Evolutionary conservation across 2,329 filamentous ascomycete genomes (phyloP).

Genomic region (Scedosporium apiospermum): DNA sequence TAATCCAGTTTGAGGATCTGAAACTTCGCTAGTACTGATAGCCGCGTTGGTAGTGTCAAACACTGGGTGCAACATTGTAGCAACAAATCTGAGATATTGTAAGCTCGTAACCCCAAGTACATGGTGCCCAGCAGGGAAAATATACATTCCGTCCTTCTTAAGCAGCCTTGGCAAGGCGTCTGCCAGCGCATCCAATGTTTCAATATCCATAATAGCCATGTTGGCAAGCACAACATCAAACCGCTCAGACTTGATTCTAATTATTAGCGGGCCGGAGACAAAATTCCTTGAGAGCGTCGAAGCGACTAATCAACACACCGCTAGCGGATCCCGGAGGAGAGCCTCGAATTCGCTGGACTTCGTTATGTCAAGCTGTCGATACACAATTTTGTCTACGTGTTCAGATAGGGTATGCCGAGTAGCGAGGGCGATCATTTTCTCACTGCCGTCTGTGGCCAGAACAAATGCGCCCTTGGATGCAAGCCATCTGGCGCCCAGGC

Average conservation of each 20-base stretch:
- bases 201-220: constrained; percentile 40
- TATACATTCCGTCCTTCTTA: constrained; percentile 29
- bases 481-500: constrained; percentile 35
- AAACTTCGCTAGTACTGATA: constrained; percentile 27
- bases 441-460: constrained; percentile 33
- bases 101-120: not conserved
- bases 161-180: constrained; percentile 28
- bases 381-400: not conserved
- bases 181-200: constrained; percentile 30
- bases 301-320: not conserved
- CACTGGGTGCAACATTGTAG: constrained; percentile 36
- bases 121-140: constrained; percentile 9
- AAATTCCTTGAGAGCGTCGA: too few species aligned
- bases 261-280: not conserved
- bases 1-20: constrained; percentile 24
- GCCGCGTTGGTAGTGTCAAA: constrained; percentile 35
- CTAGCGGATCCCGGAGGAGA: not conserved
- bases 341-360: not conserved
- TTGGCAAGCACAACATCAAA: constrained; percentile 38
- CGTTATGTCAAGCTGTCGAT: not conserved
- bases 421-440: constrained; percentile 29
- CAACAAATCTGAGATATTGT: constrained; percentile 27
- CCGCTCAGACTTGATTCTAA: constrained; percentile 12
- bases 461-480: constrained; percentile 24
- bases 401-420: not conserved